Percentiles rank a stretch among this genome's conserved stretches.
These are phyloP conservation scores for Pseudozyma thailandica DNA, from an alignment of 1,284 basidiomycete species.

Conservation along the genomic window DNA sequence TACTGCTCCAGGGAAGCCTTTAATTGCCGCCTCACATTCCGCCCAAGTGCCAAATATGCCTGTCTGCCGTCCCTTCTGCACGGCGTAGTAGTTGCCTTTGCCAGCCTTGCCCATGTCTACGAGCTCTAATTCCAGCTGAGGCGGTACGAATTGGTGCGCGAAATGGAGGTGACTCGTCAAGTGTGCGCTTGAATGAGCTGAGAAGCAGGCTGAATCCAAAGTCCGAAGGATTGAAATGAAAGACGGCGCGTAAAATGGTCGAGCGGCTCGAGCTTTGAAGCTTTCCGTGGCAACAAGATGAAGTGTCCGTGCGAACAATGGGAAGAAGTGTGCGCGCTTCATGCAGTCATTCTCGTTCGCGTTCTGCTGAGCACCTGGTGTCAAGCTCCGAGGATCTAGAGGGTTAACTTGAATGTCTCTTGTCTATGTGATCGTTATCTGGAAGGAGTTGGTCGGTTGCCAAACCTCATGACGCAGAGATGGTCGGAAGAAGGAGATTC, in stretches of 20 bases:
- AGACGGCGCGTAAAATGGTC: background rate
- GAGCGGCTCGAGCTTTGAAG: conserved; percentile 18
- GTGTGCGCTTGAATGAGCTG: too few relatives aligned
- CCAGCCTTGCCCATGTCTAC: conserved; percentile 24
- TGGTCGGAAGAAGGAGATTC: background rate
- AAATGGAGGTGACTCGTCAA: background rate
- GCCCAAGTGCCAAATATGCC: conserved; percentile 66
- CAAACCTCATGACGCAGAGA: background rate
- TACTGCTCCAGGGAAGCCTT: conserved; percentile 73
- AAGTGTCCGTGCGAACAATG: conserved; percentile 3
- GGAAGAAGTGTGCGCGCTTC: conserved; percentile 1
- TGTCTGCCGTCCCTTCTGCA: conserved; percentile 51
- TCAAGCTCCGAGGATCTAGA: too few relatives aligned
- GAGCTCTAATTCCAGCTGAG: background rate
- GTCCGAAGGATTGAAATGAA: conserved; percentile 7
- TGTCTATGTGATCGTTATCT: too few relatives aligned
- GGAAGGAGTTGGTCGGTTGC: background rate
- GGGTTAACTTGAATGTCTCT: too few relatives aligned
- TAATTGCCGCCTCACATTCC: conserved; percentile 75
- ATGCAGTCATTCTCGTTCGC: conserved; percentile 11
- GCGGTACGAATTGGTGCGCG: conserved; percentile 4
- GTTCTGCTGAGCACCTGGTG: too few relatives aligned
- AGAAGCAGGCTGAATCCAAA: too few relatives aligned
- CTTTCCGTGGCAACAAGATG: background rate
- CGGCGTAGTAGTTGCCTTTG: conserved; percentile 51